Percentiles rank a stretch among this genome's conserved stretches.
These are phyloP conservation scores for Hypoxylon subgilvum DNA, from an alignment of 495 filamentous ascomycete genomes.

Conservation along the genomic window DNA sequence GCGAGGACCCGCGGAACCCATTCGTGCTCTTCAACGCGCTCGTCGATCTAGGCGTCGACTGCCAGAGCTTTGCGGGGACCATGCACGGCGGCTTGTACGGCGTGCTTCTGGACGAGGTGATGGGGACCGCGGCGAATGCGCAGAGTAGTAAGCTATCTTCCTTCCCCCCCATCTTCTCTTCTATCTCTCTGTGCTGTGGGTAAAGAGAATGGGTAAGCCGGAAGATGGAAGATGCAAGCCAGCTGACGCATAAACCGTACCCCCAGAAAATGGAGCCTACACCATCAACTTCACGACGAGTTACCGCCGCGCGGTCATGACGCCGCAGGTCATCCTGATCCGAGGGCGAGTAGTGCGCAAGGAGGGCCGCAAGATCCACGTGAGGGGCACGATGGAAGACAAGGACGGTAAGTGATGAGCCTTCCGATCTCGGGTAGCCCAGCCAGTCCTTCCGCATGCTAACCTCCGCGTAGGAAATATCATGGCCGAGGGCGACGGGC, in stretches of 20 bases:
- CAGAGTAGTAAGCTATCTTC: constrained; percentile 29
- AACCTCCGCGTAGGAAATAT: constrained; percentile 29
- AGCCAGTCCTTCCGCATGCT: neutral
- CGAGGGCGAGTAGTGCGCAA: constrained; percentile 35
- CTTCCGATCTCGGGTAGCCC: too few species aligned
- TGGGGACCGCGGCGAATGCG: constrained; percentile 48
- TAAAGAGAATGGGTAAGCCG: neutral
- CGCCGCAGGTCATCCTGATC: constrained; percentile 38
- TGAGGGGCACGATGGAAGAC: constrained; percentile 41
- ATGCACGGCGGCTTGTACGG: constrained; percentile 66
- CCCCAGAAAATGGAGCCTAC: constrained; percentile 29
- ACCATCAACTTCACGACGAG: constrained; percentile 41
- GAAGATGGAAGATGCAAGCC: neutral
- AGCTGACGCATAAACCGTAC: neutral
- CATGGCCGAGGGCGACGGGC: constrained; percentile 35
- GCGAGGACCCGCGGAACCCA: constrained; percentile 33
- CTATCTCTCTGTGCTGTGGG: neutral
- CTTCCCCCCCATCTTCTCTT: neutral
- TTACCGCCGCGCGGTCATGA: constrained; percentile 40
- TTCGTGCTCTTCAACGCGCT: constrained; percentile 55
- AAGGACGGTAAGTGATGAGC: constrained; percentile 39
- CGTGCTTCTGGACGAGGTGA: constrained; percentile 57
- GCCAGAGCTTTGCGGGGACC: constrained; percentile 62
- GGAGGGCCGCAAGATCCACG: constrained; percentile 42
- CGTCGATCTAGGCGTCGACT: constrained; percentile 55